These are phyloP conservation scores for Amaranthus cruentus DNA, from an alignment of 148 eudicot genomes.

Conservation along the genomic window DNA sequence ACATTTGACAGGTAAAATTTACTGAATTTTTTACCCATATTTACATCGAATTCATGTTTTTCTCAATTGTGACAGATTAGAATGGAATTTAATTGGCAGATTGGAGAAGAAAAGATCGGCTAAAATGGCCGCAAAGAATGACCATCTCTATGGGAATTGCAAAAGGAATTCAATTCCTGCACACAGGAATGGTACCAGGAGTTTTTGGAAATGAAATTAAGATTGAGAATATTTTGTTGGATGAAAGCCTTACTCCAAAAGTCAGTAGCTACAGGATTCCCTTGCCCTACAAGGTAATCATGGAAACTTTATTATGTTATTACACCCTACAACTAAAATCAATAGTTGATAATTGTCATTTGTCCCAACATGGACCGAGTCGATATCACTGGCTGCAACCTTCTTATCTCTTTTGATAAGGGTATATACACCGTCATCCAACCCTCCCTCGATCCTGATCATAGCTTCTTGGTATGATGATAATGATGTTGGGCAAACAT, in stretches of 20 bases:
- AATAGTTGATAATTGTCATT: too few relatives aligned
- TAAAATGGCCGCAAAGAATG: conserved; percentile 98
- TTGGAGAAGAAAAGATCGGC: conserved; percentile 58
- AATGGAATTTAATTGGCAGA: conserved; percentile 29
- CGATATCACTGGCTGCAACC: too few relatives aligned
- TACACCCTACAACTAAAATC: too few relatives aligned
- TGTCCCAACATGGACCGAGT: too few relatives aligned
- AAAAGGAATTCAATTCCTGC: conserved; percentile 77
- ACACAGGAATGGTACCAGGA: conserved; percentile 59
- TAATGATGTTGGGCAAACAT: too few relatives aligned
- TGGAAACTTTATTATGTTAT: too few relatives aligned
- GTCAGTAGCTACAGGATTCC: conserved; percentile 68
- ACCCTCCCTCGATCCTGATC: too few relatives aligned
- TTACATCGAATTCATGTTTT: neutral
- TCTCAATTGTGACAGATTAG: neutral
- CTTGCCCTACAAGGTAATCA: conserved; percentile 31
- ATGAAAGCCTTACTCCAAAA: conserved; percentile 75
- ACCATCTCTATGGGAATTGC: conserved; percentile 75
- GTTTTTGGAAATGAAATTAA: conserved; percentile 65
- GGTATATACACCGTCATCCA: too few relatives aligned
- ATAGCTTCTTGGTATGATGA: too few relatives aligned
- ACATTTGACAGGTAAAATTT: conserved; percentile 59
- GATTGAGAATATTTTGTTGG: conserved; percentile 65
- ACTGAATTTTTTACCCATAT: neutral
- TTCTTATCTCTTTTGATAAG: too few relatives aligned